These are phyloP conservation scores for Leishmania tropica DNA, from an alignment of 208 protist species.

Conservation along the genomic window DNA sequence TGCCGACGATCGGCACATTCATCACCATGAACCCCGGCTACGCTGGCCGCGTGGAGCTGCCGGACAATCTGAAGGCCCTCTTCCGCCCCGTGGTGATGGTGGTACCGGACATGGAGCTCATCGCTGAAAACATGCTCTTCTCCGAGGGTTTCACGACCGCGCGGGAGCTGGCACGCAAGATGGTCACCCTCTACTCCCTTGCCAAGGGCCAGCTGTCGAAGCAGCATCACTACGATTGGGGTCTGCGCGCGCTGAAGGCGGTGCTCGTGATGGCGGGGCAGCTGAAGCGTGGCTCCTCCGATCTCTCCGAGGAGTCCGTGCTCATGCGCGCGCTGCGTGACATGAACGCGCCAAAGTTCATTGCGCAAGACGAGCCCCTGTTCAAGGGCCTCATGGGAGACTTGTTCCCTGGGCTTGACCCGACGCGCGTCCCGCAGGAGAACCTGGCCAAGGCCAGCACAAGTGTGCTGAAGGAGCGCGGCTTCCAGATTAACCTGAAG, in stretches of 20 bases:
- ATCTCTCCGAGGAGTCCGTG: slow-evolving; percentile 97
- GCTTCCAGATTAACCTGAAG: slow-evolving; percentile 80
- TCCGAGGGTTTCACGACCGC: slow-evolving; percentile 97
- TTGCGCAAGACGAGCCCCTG: slow-evolving; percentile 98
- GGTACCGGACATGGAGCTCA: slow-evolving; percentile 97
- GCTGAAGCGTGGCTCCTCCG: slow-evolving; percentile 96
- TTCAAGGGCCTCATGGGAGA: slow-evolving; percentile 98
- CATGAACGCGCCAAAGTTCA: slow-evolving; percentile 99
- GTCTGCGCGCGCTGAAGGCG: slow-evolving; percentile 98
- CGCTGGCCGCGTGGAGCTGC: slow-evolving; percentile 98
- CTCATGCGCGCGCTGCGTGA: slow-evolving; percentile 99
- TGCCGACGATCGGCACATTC: slow-evolving; percentile 97
- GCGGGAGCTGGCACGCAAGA: slow-evolving; percentile 98
- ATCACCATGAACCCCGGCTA: slow-evolving; percentile 99
- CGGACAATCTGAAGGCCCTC: slow-evolving; percentile 99
- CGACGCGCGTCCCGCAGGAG: slow-evolving; percentile 95
- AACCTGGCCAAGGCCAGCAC: slow-evolving; percentile 94
- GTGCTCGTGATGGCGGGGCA: slow-evolving; percentile 99
- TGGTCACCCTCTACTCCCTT: slow-evolving; percentile 99
- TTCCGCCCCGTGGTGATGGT: slow-evolving; percentile 99
- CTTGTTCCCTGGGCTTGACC: slow-evolving; percentile 97
- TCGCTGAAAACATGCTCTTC: slow-evolving; percentile 99
- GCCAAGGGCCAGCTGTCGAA: slow-evolving; percentile 98
- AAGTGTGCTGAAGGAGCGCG: slow-evolving; percentile 77
- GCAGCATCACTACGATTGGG: slow-evolving; percentile 99